These are phyloP conservation scores for Alternaria sp. DNA, from an alignment of 2,329 filamentous ascomycete species.

Conservation along the genomic window DNA sequence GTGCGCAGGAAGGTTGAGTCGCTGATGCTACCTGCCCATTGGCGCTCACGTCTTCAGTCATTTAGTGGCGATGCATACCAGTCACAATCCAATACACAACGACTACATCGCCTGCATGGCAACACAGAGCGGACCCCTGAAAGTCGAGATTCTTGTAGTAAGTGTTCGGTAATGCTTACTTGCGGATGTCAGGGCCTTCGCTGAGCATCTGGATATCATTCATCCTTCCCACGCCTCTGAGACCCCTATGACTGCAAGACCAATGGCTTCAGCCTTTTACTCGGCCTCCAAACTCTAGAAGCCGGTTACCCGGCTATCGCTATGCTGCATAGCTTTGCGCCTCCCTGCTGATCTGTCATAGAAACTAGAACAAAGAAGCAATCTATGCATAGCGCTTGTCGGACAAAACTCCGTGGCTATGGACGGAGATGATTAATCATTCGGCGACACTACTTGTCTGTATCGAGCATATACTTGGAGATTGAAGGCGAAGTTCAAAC, in stretches of 20 bases:
- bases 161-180: not conserved
- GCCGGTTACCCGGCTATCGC: not conserved
- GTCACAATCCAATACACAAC: fast-evolving
- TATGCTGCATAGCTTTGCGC: not conserved
- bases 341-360: not conserved
- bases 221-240: not conserved
- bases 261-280: not conserved
- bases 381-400: not conserved
- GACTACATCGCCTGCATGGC: not conserved
- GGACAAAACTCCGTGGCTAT: not conserved
- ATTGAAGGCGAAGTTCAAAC: not conserved
- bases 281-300: not conserved
- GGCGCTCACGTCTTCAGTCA: not conserved
- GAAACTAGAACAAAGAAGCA: not conserved
- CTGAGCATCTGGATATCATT: not conserved
- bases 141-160: not conserved
- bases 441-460: not conserved
- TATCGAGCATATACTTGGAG: too few species aligned
- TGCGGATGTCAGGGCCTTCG: fast-evolving
- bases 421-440: not conserved
- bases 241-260: not conserved
- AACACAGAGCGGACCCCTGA: not conserved
- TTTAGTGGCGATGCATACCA: not conserved
- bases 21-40: not conserved
- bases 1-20: not conserved